Conservation (phyloP, 768 basidiomycete genomes). For the Auriscalpium orientale region DNA sequence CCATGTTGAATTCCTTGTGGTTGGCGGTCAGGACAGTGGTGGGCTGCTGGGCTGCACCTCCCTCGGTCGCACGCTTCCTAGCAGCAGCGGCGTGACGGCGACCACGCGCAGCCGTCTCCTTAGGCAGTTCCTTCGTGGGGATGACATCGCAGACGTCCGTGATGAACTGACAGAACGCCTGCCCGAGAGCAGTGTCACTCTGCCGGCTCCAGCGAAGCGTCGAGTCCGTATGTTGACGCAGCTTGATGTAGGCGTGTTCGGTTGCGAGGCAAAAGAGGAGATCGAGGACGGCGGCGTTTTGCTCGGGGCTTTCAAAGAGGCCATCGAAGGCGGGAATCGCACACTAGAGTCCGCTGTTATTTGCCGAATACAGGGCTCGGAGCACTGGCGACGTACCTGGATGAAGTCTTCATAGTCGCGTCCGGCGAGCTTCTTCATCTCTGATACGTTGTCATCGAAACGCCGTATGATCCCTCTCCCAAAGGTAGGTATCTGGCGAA, state of each 20-base stretch:
- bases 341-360: constrained; percentile 19
- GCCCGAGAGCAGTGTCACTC: constrained; percentile 12
- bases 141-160: constrained; percentile 18
- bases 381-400: constrained; percentile 7
- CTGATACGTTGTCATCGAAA: constrained; percentile 17
- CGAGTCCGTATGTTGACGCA: constrained; percentile 24
- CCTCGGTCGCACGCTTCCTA: no score
- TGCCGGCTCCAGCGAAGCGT: constrained; percentile 16
- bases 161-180: constrained; percentile 18
- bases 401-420: constrained; percentile 23
- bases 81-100: background rate
- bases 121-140: constrained; percentile 20
- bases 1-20: constrained; percentile 20
- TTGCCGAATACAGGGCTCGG: background rate
- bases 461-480: constrained; percentile 18
- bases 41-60: background rate
- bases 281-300: constrained; percentile 15
- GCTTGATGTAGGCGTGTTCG: constrained; percentile 30
- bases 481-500: constrained; percentile 20
- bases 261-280: constrained; percentile 19
- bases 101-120: constrained; percentile 6
- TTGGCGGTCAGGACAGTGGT: background rate
- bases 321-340: constrained; percentile 28
- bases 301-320: constrained; percentile 16
- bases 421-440: constrained; percentile 17